Evolutionary conservation across 1,139 yeast genomes (phyloP).

Genomic region (Kazachstania sp.): DNA sequence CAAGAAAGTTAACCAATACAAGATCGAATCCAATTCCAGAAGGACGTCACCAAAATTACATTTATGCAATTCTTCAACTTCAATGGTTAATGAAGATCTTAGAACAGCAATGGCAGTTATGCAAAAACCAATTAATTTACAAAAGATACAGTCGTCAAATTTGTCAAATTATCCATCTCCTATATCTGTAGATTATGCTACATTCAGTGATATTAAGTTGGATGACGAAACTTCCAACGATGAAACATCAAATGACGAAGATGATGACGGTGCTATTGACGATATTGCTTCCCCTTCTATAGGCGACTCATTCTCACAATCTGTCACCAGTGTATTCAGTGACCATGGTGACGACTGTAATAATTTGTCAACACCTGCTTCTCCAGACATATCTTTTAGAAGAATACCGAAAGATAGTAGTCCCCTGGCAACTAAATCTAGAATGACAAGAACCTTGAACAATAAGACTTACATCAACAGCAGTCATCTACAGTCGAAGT

Average conservation of each 20-base stretch:
- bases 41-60: too few species aligned
- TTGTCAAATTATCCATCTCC: slow-evolving; percentile 13
- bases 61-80: too few species aligned
- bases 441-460: not conserved
- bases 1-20: slow-evolving; percentile 19
- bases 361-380: slow-evolving; percentile 18
- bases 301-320: slow-evolving; percentile 19
- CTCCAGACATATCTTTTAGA: slow-evolving; percentile 8
- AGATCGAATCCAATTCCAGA: slow-evolving; percentile 6
- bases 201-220: not conserved
- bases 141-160: slow-evolving; percentile 5
- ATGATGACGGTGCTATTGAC: slow-evolving; percentile 4
- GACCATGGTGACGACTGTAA: slow-evolving; percentile 4
- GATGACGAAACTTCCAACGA: not conserved
- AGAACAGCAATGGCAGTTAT: not conserved
- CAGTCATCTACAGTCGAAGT: not conserved
- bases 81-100: not conserved
- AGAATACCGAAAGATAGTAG: not conserved
- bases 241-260: not conserved
- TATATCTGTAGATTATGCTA: slow-evolving; percentile 17
- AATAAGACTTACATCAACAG: too few species aligned
- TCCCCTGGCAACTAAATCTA: not conserved
- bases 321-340: slow-evolving; percentile 23
- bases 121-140: not conserved
- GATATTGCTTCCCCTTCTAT: slow-evolving; percentile 18